A percentile compares a stretch with the other conserved stretches of the same genome.
Evolutionary conservation across 169 alveolate species (phyloP).

Genomic region (Cryptosporidium ryanae): DNA sequence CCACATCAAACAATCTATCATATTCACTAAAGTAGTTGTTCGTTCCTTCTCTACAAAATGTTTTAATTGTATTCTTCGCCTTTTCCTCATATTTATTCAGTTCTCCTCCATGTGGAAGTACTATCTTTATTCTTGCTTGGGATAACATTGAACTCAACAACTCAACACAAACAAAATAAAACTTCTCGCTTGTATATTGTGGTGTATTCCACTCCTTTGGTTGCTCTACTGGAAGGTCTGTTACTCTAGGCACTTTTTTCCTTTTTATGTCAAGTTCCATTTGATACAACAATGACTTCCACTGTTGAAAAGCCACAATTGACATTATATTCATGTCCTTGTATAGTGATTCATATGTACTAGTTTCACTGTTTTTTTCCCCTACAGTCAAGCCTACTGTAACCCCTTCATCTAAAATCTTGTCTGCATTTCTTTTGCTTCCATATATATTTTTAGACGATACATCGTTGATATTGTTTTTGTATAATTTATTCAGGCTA

Average conservation of each 20-base stretch:
- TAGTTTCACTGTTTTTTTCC: constrained; percentile 26
- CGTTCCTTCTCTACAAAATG: constrained; percentile 62
- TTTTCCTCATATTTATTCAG: constrained; percentile 11
- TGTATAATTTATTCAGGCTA: constrained; percentile 5
- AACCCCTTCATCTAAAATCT: constrained; percentile 47
- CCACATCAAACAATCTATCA: constrained; percentile 19
- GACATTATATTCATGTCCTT: constrained; percentile 18
- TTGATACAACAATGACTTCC: constrained; percentile 39
- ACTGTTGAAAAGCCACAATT: constrained; percentile 66
- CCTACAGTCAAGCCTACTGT: constrained; percentile 70
- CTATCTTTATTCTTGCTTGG: constrained; percentile 5
- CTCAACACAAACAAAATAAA: constrained; percentile 65
- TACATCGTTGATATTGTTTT: neutral
- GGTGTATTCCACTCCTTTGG: constrained; percentile 73
- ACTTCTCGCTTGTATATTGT: constrained; percentile 64
- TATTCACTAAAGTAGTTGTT: constrained; percentile 42
- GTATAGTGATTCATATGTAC: constrained; percentile 30
- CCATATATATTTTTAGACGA: constrained; percentile 26
- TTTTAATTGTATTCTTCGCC: constrained; percentile 15
- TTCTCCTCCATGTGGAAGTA: constrained; percentile 58
- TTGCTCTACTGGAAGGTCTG: constrained; percentile 30
- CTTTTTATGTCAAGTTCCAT: constrained; percentile 4
- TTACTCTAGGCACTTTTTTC: constrained; percentile 1
- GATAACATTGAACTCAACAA: constrained; percentile 29
- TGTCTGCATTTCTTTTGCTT: constrained; percentile 9